phyloP scores from a whole-genome alignment of 108 stramenopile species.

The Pseudonitzschia multistriata region DNA sequence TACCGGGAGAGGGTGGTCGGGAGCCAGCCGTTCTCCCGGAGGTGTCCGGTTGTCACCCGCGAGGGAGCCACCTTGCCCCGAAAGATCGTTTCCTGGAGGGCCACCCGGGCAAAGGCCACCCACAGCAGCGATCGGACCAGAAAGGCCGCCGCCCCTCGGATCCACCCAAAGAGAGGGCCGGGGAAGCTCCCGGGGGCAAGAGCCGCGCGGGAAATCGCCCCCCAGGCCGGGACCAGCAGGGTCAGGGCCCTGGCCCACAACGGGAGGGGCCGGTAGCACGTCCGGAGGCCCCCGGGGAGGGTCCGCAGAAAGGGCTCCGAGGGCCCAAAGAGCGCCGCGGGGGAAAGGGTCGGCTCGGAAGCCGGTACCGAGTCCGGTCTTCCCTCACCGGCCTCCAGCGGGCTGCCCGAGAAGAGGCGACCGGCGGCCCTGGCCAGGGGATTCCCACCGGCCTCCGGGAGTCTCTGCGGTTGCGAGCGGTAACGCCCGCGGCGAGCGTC shows the following conservation, averaged over 20 bases:
- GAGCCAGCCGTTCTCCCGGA: slow-evolving; percentile 45
- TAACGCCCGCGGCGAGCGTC: slow-evolving; percentile 30
- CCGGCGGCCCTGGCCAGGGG: background rate
- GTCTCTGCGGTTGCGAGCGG: background rate
- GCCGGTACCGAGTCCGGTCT: background rate
- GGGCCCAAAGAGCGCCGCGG: no score
- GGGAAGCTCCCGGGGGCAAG: slow-evolving; percentile 1
- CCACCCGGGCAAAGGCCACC: slow-evolving; percentile 17
- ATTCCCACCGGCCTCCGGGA: background rate
- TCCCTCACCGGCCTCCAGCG: background rate
- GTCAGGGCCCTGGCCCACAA: slow-evolving; percentile 26
- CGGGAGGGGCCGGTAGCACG: slow-evolving; percentile 57
- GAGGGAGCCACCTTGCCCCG: slow-evolving; percentile 30
- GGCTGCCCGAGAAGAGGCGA: background rate
- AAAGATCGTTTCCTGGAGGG: slow-evolving; percentile 55
- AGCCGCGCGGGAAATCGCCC: slow-evolving; percentile 16
- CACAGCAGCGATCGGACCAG: slow-evolving; percentile 22
- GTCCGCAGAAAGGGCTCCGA: slow-evolving; percentile 63
- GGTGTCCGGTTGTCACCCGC: slow-evolving; percentile 45
- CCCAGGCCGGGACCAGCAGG: slow-evolving; percentile 25
- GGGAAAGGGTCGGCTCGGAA: slow-evolving; percentile 9
- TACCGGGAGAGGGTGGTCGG: slow-evolving; percentile 65
- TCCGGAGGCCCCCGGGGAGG: slow-evolving; percentile 45
- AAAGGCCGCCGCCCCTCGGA: background rate
- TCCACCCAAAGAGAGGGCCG: background rate